Evolutionary conservation across 306 rosid genomes (phyloP).

Genomic region (Carpinus fangiana): DNA sequence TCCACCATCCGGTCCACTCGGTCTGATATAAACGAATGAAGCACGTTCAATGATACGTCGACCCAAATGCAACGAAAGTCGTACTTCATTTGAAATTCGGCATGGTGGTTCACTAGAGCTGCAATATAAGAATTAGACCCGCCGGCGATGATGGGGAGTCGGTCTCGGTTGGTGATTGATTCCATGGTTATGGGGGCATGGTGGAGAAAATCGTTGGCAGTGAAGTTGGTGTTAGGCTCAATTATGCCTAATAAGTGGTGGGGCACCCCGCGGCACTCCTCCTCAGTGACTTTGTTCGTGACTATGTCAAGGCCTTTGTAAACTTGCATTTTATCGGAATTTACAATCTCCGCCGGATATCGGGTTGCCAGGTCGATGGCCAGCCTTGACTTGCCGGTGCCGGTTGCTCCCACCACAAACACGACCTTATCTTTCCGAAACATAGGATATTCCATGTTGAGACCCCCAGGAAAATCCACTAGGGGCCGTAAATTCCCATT

Average conservation of each 20-base stretch:
- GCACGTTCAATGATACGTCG: slow-evolving; percentile 30
- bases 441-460: slow-evolving; percentile 19
- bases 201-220: slow-evolving; percentile 33
- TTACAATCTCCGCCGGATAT: slow-evolving; percentile 40
- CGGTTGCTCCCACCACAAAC: slow-evolving; percentile 54
- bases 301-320: slow-evolving; percentile 44
- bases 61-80: slow-evolving; percentile 46
- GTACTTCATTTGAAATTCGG: slow-evolving; percentile 32
- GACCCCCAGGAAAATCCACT: slow-evolving; percentile 25
- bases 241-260: slow-evolving; percentile 59
- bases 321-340: slow-evolving; percentile 55
- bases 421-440: slow-evolving; percentile 47
- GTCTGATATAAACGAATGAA: slow-evolving; percentile 38
- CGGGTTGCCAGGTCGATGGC: slow-evolving; percentile 48
- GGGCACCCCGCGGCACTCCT: slow-evolving; percentile 48
- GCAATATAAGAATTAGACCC: slow-evolving; percentile 48
- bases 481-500: slow-evolving; percentile 13
- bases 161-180: slow-evolving; percentile 25
- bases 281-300: slow-evolving; percentile 51
- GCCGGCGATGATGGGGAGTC: slow-evolving; percentile 46
- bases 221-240: slow-evolving; percentile 43
- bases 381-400: slow-evolving; percentile 49
- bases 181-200: slow-evolving; percentile 32
- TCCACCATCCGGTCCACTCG: slow-evolving; percentile 50
- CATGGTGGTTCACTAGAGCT: slow-evolving; percentile 28